Evolutionary conservation across 192 early-diverging fungal genomes (phyloP).

Genomic region (Coemansia javaensis): DNA sequence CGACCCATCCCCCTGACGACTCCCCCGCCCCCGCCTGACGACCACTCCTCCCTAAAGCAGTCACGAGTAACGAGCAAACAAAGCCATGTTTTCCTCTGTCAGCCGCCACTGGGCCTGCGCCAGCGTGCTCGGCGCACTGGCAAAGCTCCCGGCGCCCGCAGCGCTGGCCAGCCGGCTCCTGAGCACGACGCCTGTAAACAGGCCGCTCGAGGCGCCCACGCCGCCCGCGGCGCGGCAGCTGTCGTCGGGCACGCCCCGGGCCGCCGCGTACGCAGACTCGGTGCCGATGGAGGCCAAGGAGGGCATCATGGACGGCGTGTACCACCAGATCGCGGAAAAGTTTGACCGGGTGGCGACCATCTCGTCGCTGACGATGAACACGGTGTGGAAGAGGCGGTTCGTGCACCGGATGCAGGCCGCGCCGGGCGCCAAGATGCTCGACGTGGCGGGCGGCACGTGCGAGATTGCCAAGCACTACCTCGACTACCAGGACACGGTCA

Average conservation of each 20-base stretch:
- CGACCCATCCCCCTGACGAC: no score
- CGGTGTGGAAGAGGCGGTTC: conserved; percentile 88
- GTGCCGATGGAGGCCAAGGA: conserved; percentile 81
- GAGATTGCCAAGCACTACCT: conserved; percentile 92
- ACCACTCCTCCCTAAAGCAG: no score
- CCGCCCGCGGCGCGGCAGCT: conserved; percentile 1
- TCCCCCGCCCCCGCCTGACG: no score
- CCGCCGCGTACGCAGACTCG: conserved; percentile 50
- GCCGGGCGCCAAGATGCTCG: conserved; percentile 75
- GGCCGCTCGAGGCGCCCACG: neutral
- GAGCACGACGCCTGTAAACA: no score
- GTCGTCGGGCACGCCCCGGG: neutral
- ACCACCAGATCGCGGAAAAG: conserved; percentile 78
- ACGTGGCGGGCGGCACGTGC: conserved; percentile 95
- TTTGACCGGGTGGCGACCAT: conserved; percentile 93
- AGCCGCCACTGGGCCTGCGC: no score
- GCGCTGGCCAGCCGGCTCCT: no score
- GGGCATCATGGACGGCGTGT: conserved; percentile 74
- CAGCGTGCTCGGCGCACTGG: no score
- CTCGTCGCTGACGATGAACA: conserved; percentile 82
- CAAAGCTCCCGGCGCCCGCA: no score
- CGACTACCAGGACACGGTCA: conserved; percentile 64
- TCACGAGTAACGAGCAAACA: no score
- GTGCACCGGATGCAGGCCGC: conserved; percentile 71
- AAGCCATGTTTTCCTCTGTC: no score